These are phyloP conservation scores for Raphanus raphanistrum DNA, from an alignment of 345 rosid species.

Conservation along the genomic window DNA sequence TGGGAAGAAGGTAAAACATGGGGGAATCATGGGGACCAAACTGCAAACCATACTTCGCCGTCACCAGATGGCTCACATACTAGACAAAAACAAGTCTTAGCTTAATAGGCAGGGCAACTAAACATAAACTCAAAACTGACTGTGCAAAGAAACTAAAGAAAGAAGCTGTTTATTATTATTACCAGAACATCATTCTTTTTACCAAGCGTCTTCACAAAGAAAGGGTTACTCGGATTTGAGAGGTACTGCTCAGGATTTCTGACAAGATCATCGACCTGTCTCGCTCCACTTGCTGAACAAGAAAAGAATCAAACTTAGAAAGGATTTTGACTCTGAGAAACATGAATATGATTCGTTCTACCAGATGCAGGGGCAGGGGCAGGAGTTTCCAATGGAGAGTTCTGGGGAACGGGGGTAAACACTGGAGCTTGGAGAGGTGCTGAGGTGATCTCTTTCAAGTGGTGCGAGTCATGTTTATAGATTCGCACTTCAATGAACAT, in stretches of 20 bases:
- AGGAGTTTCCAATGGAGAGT: not conserved
- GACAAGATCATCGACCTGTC: not conserved
- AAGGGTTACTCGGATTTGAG: constrained; percentile 14
- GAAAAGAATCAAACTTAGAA: constrained; percentile 1
- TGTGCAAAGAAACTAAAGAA: not conserved
- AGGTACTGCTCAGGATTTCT: constrained; percentile 25
- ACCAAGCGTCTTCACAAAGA: constrained; percentile 17
- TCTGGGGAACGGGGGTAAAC: not conserved
- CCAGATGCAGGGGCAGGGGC: constrained; percentile 3
- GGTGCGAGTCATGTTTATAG: not conserved
- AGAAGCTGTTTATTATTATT: not conserved
- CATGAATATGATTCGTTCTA: not conserved
- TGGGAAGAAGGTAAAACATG: constrained; percentile 1
- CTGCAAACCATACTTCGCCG: constrained; percentile 9
- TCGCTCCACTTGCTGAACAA: constrained; percentile 16
- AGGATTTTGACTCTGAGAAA: not conserved
- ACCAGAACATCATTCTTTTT: constrained; percentile 24
- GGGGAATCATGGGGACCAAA: constrained; percentile 6
- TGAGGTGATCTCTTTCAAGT: not conserved
- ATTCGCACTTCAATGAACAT: constrained; percentile 12
- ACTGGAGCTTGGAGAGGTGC: constrained; percentile 5
- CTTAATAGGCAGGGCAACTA: not conserved
- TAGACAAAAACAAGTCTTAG: constrained; percentile 10
- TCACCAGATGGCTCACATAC: not conserved
- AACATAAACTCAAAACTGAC: not conserved